These are phyloP conservation scores for Onygenales sp. DNA, from an alignment of 2,329 filamentous ascomycete species.

Conservation along the genomic window DNA sequence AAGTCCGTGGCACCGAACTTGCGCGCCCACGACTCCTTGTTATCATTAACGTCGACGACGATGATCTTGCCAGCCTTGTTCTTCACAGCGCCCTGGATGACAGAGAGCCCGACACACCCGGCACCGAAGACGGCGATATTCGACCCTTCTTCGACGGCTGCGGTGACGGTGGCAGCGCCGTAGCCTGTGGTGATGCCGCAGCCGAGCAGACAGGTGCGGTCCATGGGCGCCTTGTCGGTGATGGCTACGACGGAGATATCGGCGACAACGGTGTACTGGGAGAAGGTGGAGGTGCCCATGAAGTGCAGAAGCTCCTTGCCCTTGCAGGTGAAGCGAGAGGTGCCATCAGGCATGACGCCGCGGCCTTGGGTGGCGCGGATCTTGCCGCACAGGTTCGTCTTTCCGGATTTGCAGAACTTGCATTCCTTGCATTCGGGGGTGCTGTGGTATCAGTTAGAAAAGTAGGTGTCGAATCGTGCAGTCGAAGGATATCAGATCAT, in stretches of 20 bases:
- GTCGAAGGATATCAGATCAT: constrained; percentile 25
- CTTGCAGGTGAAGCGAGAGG: constrained; percentile 86
- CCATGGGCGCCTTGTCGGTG: constrained; percentile 82
- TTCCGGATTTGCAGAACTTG: constrained; percentile 99
- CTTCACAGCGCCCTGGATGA: constrained; percentile 85
- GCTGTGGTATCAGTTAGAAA: constrained; percentile 40
- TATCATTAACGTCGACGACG: constrained; percentile 70
- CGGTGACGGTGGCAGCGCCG: constrained; percentile 88
- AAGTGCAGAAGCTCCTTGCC: constrained; percentile 95
- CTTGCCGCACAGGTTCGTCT: constrained; percentile 98
- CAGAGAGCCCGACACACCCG: constrained; percentile 88
- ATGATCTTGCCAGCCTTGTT: constrained; percentile 60
- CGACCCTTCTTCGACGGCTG: constrained; percentile 79
- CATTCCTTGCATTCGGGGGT: constrained; percentile 95
- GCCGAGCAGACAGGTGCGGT: constrained; percentile 89
- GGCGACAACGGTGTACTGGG: constrained; percentile 95
- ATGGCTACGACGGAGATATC: constrained; percentile 97
- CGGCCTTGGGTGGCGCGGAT: constrained; percentile 93
- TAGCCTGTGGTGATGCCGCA: constrained; percentile 99
- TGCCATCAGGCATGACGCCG: constrained; percentile 96
- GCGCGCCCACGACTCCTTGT: constrained; percentile 81
- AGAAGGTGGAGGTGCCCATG: constrained; percentile 99
- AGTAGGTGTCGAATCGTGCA: background rate
- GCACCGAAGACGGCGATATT: constrained; percentile 90
- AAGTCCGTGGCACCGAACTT: constrained; percentile 98